These are phyloP conservation scores for Cryptococcus sp. DNA, from an alignment of 1,284 basidiomycete genomes.

Conservation along the genomic window DNA sequence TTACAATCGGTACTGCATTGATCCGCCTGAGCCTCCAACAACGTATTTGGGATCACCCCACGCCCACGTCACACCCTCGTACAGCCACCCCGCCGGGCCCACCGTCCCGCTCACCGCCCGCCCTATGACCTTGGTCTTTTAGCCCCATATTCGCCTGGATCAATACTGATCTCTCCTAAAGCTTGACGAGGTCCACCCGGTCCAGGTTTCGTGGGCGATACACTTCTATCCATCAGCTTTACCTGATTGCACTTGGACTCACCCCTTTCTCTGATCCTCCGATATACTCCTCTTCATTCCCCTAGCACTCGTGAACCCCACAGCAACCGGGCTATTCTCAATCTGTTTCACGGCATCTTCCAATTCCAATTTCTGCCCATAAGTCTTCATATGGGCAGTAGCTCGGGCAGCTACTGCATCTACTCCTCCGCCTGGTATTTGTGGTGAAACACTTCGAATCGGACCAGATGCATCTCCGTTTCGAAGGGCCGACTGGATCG, in stretches of 20 bases:
- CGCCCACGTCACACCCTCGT: too few species aligned
- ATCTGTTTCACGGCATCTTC: slow-evolving; percentile 11
- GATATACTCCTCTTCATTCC: slow-evolving; percentile 29
- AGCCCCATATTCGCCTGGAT: neutral
- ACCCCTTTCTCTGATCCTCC: slow-evolving; percentile 15
- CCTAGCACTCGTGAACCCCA: slow-evolving; percentile 33
- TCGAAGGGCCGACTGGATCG: neutral
- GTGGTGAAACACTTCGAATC: slow-evolving; percentile 22
- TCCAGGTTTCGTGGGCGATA: slow-evolving; percentile 7
- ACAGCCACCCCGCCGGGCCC: too few species aligned
- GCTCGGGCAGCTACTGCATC: slow-evolving; percentile 26
- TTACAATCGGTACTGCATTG: too few species aligned
- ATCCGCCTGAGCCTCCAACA: too few species aligned
- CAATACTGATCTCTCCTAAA: neutral
- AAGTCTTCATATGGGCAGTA: slow-evolving; percentile 9
- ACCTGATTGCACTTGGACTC: slow-evolving; percentile 5
- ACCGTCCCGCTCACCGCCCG: too few species aligned
- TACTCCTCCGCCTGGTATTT: slow-evolving; percentile 30
- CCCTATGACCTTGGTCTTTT: too few species aligned
- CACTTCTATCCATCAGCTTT: slow-evolving; percentile 2
- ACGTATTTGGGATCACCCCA: too few species aligned
- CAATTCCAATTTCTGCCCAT: slow-evolving; percentile 11
- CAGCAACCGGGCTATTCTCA: slow-evolving; percentile 7
- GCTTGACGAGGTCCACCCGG: slow-evolving; percentile 3
- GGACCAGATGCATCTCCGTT: neutral